Evolutionary conservation across 108 stramenopile genomes (phyloP), one percentile per base, ranked within the genome.

Genomic region (Cylindrotheca fusiformis): DNA sequence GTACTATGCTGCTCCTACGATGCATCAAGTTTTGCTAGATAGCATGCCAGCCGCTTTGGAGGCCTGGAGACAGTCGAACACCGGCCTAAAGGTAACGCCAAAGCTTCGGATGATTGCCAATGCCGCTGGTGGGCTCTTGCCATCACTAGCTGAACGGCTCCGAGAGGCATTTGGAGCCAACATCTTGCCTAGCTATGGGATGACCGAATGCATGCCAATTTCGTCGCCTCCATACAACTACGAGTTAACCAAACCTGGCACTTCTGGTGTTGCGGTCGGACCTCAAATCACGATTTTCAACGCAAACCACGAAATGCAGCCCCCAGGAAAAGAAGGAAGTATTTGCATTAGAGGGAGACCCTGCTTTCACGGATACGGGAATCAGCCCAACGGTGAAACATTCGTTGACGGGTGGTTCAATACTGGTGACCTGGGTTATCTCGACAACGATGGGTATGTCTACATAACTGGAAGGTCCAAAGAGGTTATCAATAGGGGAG

Each of bases 401-500:
- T 83, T 83, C 30, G 51, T 84, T 33, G 52, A 68, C 20, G 83
- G 83, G 5, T 90, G 88, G 88, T 88, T 93, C 67, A 77, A 87
- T 48, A 90, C 93, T 4, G 93, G 93, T 20, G 88, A 94, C 58
- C 31, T 83, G 44, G 93, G 93, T 4, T 70, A 75, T 52, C 31
- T 94, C 12, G 89, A 94, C 65, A 71, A 33, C 32, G 83, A 86
- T 21, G 83, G 81, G 45, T 90, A 82, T 58, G 53, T 94, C 4
- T 81, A 68, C 60, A 84, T 94, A 59, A 79, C 83, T 4, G 93
- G 87, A 21, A 63, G 92, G 0, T 82, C 72, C 30, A 94, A 94
- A 59, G 93, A 94, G 62, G 83, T 94, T 20, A 88, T 94, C 65
- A 94, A 90, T 47, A 78, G 93, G 12, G 88, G 92, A 12, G 88